These are phyloP conservation scores for Schwanniomyces vanrijiae DNA, from an alignment of 805 yeast species.

Conservation along the genomic window DNA sequence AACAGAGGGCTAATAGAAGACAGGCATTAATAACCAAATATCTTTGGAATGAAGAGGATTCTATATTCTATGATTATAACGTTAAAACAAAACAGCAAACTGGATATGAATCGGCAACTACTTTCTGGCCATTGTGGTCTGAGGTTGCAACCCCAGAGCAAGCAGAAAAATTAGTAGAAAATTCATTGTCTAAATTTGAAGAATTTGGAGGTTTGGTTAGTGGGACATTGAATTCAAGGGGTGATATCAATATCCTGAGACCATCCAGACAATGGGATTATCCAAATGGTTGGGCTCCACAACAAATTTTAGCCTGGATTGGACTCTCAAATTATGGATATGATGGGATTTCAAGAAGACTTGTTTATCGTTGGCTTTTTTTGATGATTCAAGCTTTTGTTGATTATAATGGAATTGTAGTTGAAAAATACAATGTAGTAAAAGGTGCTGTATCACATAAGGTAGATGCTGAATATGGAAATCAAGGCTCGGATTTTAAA, in stretches of 20 bases:
- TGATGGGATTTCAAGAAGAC: constrained; percentile 59
- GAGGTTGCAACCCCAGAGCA: constrained; percentile 64
- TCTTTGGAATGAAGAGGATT: constrained; percentile 79
- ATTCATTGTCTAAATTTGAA: constrained; percentile 70
- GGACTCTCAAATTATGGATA: constrained; percentile 78
- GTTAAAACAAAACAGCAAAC: constrained; percentile 54
- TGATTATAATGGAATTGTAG: constrained; percentile 91
- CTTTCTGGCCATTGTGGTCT: constrained; percentile 92
- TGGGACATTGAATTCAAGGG: constrained; percentile 75
- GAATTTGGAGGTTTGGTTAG: constrained; percentile 86
- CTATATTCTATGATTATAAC: constrained; percentile 84
- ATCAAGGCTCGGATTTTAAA: constrained; percentile 89
- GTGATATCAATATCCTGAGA: constrained; percentile 62
- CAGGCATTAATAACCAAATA: constrained; percentile 59
- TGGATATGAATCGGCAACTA: constrained; percentile 80
- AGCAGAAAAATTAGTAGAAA: constrained; percentile 59
- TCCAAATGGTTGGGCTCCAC: constrained; percentile 99
- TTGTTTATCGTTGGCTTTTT: constrained; percentile 85
- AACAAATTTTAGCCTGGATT: constrained; percentile 91
- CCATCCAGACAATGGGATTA: constrained; percentile 98
- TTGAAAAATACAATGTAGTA: constrained; percentile 91
- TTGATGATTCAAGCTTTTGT: constrained; percentile 88
- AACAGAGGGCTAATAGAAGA: constrained; percentile 53
- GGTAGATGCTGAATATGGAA: constrained; percentile 95
- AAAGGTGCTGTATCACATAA: constrained; percentile 80